Conservation (phyloP, 352 stramenopile species). For the Blastocystis sp. region DNA sequence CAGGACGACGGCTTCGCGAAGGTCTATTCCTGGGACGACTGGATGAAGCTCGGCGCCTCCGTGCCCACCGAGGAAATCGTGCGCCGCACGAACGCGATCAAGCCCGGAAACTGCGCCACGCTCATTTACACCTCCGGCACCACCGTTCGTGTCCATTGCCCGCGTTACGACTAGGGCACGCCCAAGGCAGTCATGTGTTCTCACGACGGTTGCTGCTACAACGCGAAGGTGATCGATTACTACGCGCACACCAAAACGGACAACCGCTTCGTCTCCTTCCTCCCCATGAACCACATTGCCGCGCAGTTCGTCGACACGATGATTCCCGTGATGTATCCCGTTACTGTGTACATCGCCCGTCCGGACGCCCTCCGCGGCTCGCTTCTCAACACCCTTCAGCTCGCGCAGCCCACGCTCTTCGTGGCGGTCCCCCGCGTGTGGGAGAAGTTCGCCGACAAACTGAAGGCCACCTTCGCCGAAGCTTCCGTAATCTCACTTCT, state of each 20-base stretch:
- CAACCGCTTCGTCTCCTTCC: conserved; percentile 72
- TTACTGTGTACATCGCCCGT: conserved; percentile 78
- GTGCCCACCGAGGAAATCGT: conserved; percentile 64
- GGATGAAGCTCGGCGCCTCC: conserved; percentile 73
- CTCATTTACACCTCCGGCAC: conserved; percentile 73
- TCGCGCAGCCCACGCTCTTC: conserved; percentile 80
- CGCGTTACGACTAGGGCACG: conserved; percentile 73
- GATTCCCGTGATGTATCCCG: conserved; percentile 73
- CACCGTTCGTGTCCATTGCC: not conserved
- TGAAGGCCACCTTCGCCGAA: conserved; percentile 54
- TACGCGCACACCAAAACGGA: conserved; percentile 71
- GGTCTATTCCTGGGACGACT: conserved; percentile 77
- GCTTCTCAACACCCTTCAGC: conserved; percentile 76
- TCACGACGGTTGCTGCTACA: conserved; percentile 75
- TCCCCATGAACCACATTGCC: conserved; percentile 76
- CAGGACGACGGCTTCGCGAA: conserved; percentile 74
- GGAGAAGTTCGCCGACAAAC: conserved; percentile 78
- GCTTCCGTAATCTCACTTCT: conserved; percentile 74
- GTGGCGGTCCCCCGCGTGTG: conserved; percentile 81
- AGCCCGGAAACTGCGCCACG: conserved; percentile 76
- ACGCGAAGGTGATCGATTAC: conserved; percentile 47
- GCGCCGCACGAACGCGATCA: conserved; percentile 23
- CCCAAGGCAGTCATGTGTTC: conserved; percentile 82
- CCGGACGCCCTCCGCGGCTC: conserved; percentile 79
- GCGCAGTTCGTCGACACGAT: conserved; percentile 75